Base-by-base conservation (phyloP, 805 yeast genomes). In the Jamesozyma hellenica region DNA sequence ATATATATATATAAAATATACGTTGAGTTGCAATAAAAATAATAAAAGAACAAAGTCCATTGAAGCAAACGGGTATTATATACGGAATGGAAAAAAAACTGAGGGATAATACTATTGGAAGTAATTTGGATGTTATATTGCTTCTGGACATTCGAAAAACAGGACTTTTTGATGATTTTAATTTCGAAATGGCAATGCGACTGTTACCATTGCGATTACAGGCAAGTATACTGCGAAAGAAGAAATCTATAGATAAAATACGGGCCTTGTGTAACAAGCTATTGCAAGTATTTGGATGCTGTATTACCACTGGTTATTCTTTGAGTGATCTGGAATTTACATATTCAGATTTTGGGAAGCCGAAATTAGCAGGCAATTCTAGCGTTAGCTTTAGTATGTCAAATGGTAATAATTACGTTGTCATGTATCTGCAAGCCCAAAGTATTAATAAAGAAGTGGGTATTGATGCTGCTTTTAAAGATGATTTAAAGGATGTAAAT, bases 301-400 rank as follows among this genome's bases (percentile, higher is more conserved):
- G 58, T 12, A 45, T 60, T 14, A 48, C 61, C 3, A 42, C 48
- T 13, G 44, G 44, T 2, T 28, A 37, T 3, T 38, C 51, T 13
- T 25, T 44, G 13, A 38, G 41, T 0, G 42, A 40, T 6, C 29
- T 68, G 4, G 38, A 45, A 27, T 60, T 71, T 34, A 41, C 42
- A 0, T 52, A 48, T 27, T 69, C 67, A 28, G 41, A 53, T 27
- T 69, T 50, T 48, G 90, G 92, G 1, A 82, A 82, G 48, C 88
- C 92, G 0, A 44, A 27, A 4, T 34, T 75, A 13, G 38, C 41
- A 1, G 55, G 50, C 18, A 11, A 30, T 11, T 39, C 41, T 1
- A 34, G 42, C 3, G 46, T 70, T 28, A 56, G 66, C 26, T 82
- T 75, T 61, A 82, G 77, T 52, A 60, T 77, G 50, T 72, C 83